phyloP scores from a whole-genome alignment of 2,329 filamentous ascomycete species.

The Chaetomium sp. region DNA sequence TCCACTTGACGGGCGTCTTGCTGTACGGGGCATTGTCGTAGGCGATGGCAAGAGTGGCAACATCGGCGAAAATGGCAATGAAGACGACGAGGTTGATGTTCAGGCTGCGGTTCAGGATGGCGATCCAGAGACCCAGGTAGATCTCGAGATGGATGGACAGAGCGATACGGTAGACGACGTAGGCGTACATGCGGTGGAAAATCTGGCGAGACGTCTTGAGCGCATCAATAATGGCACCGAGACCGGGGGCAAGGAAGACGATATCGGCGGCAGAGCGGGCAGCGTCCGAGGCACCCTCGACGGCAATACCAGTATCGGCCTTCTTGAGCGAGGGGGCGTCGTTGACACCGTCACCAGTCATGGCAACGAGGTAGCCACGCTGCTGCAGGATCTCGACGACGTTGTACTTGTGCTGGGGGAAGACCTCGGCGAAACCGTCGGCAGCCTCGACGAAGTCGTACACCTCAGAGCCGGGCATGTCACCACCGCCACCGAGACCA shows the following conservation, averaged over 20 bases:
- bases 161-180: conserved; percentile 93
- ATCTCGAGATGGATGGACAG: conserved; percentile 89
- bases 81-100: conserved; percentile 89
- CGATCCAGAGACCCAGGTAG: conserved; percentile 90
- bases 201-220: conserved; percentile 93
- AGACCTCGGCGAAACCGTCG: conserved; percentile 92
- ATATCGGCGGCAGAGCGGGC: conserved; percentile 91
- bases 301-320: conserved; percentile 94
- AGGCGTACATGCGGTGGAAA: conserved; percentile 96
- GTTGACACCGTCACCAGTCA: conserved; percentile 96
- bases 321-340: conserved; percentile 91
- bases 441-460: conserved; percentile 96
- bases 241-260: conserved; percentile 87
- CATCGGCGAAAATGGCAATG: conserved; percentile 92
- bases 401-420: conserved; percentile 94
- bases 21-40: conserved; percentile 92
- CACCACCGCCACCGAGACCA: conserved; percentile 84
- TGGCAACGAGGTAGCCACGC: conserved; percentile 90
- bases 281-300: conserved; percentile 88
- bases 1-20: conserved; percentile 89
- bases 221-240: conserved; percentile 89
- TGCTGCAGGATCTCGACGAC: conserved; percentile 92
- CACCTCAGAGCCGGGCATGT: conserved; percentile 91
- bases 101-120: conserved; percentile 79
- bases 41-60: conserved; percentile 87